phyloP scores from a whole-genome alignment of 129 eudicot species.

The Escallonia rubra region DNA sequence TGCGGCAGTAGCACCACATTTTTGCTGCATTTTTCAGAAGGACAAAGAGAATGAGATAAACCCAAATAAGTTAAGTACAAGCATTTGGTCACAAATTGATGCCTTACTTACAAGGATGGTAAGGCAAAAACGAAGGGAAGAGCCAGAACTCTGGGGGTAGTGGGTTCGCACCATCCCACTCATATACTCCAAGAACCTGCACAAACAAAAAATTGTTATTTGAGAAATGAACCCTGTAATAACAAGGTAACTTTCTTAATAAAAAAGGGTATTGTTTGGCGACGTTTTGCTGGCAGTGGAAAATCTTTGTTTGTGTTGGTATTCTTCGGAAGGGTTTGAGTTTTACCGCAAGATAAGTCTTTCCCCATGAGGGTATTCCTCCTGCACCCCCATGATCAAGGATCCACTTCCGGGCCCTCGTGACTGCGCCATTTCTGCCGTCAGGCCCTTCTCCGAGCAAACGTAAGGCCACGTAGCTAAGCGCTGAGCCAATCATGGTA shows the following conservation, averaged over 20 bases:
- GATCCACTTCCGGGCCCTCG: slow-evolving; percentile 58
- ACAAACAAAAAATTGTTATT: background rate
- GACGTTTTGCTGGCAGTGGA: too few relatives aligned
- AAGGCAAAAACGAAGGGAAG: slow-evolving; percentile 54
- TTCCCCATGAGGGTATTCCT: slow-evolving; percentile 63
- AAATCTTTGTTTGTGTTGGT: too few relatives aligned
- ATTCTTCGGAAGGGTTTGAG: too few relatives aligned
- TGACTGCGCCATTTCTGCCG: slow-evolving; percentile 40
- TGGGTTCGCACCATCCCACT: slow-evolving; percentile 81
- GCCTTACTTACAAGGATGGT: slow-evolving; percentile 54
- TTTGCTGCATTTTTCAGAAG: slow-evolving; percentile 31
- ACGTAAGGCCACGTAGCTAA: slow-evolving; percentile 45
- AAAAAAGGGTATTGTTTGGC: too few relatives aligned
- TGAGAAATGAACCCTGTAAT: background rate
- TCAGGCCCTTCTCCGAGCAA: slow-evolving; percentile 51
- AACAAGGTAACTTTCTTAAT: too few relatives aligned
- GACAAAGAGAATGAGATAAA: background rate
- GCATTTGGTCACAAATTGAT: background rate
- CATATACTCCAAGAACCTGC: slow-evolving; percentile 76
- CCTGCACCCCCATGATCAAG: slow-evolving; percentile 75
- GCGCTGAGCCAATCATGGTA: slow-evolving; percentile 58
- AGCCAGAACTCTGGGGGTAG: slow-evolving; percentile 83
- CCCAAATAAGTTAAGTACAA: too few relatives aligned
- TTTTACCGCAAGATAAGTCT: slow-evolving; percentile 59
- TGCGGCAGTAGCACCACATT: slow-evolving; percentile 67